Base-by-base conservation (phyloP, 73 alveolate genomes). In the Urostyla sp. region DNA sequence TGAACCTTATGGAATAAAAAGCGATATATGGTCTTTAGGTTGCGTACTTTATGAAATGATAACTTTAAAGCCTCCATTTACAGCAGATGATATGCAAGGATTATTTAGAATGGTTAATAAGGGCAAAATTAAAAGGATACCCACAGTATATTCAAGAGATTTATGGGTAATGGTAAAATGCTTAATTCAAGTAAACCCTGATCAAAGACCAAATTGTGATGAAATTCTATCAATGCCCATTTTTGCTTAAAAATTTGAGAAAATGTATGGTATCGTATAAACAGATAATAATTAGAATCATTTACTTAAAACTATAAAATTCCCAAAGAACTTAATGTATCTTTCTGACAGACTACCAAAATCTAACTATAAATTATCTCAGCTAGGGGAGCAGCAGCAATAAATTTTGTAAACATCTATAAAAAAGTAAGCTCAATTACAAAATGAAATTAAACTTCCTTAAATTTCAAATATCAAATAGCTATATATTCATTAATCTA, bases 81-180 rank as follows among this genome's bases (percentile, higher is more conserved):
- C 69, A 24, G 85, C 85, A 16, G 75, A 54, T 15, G 80, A 81
- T 43, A 81, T 81, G 91, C 67, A 81, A 72, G 84, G 72, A 24
- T 56, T 81, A 8, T 81, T 53, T 61, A 75, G 72, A 44, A 83
- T 60, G 13, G 95, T 88, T 0, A 74, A 63, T 8, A 88, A 84
- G 45, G 95, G 95, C 18, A 87, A 84, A 49, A 72, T 63, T 54
- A 80, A 84, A 52, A 84, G 80, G 61, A 88, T 88, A n/a, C 95
- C 92, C 11, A 86, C 75, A 37, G 51, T 59, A 45, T 88, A 58
- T 75, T 82, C 92, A 13, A 67, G 76, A 49, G 95, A 88, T 60
- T 63, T 88, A 20, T 84, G 76, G 86, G 50, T 35, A 26, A 83
- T 88, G 59, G 73, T 84, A 0, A 79, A 84, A 61, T 44, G 52